These are phyloP conservation scores for Kregervanrija pseudodelftensis DNA, from an alignment of 805 yeast genomes.

Conservation along the genomic window DNA sequence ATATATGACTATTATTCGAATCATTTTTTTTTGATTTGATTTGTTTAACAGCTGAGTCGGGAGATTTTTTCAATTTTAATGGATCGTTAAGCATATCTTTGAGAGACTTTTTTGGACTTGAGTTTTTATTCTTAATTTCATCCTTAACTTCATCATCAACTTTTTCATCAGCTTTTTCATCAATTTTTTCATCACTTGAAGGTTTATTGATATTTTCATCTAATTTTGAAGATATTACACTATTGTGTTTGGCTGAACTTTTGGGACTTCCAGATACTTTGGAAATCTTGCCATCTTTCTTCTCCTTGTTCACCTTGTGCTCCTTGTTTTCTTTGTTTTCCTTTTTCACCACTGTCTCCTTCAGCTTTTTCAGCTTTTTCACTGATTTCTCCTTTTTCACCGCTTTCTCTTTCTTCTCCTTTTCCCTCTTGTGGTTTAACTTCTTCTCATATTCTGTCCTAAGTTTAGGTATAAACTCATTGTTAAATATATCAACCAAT, in stretches of 20 bases:
- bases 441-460: background rate
- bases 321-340: background rate
- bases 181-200: background rate
- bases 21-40: background rate
- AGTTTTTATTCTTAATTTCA: background rate
- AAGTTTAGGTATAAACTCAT: constrained; percentile 6
- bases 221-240: background rate
- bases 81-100: background rate
- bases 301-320: background rate
- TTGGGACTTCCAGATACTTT: background rate
- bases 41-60: background rate
- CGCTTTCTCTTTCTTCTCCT: background rate
- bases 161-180: background rate
- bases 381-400: background rate
- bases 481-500: constrained; percentile 31
- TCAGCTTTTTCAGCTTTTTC: background rate
- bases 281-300: background rate
- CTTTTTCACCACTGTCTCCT: background rate
- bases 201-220: background rate
- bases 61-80: background rate
- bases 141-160: background rate
- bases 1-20: background rate
- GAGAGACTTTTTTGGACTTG: background rate
- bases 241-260: too few species aligned
- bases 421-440: background rate